Conservation (phyloP, 1,284 basidiomycete genomes). For the Porodaedalea pini region DNA sequence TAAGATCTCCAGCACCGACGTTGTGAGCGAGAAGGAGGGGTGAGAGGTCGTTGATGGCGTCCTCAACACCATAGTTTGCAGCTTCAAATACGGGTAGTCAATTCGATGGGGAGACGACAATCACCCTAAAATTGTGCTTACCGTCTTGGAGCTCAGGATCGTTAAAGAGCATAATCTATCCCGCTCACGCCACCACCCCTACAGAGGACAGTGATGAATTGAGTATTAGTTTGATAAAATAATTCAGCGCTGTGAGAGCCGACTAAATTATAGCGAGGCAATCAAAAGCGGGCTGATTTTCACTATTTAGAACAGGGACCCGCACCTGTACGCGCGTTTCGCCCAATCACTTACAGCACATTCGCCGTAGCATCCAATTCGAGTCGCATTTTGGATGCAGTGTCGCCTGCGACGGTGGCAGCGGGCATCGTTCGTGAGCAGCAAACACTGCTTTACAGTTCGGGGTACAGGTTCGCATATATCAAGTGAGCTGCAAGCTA, state of each 20-base stretch:
- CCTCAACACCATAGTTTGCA: slow-evolving; percentile 30
- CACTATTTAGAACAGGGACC: not conserved
- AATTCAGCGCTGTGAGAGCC: too few relatives aligned
- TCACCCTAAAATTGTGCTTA: too few relatives aligned
- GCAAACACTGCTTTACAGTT: not conserved
- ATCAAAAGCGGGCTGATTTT: too few relatives aligned
- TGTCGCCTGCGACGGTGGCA: too few relatives aligned
- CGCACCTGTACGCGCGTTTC: not conserved
- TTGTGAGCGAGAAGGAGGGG: slow-evolving; percentile 28
- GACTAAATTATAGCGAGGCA: too few relatives aligned
- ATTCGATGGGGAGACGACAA: too few relatives aligned
- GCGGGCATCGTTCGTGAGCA: not conserved
- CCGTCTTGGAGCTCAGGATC: slow-evolving; percentile 18
- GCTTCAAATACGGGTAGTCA: slow-evolving; percentile 7
- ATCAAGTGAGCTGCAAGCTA: not conserved
- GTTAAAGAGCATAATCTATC: slow-evolving; percentile 23
- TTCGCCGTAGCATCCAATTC: not conserved
- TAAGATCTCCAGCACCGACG: slow-evolving; percentile 30
- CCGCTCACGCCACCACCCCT: slow-evolving; percentile 22
- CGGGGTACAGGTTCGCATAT: not conserved
- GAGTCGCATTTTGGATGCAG: too few relatives aligned
- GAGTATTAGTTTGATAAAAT: too few relatives aligned
- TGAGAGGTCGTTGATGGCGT: slow-evolving; percentile 26
- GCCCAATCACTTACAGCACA: not conserved
- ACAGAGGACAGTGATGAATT: not conserved